phyloP scores from a whole-genome alignment of 2,329 filamentous ascomycete species.

The Colletotrichum tabaci region DNA sequence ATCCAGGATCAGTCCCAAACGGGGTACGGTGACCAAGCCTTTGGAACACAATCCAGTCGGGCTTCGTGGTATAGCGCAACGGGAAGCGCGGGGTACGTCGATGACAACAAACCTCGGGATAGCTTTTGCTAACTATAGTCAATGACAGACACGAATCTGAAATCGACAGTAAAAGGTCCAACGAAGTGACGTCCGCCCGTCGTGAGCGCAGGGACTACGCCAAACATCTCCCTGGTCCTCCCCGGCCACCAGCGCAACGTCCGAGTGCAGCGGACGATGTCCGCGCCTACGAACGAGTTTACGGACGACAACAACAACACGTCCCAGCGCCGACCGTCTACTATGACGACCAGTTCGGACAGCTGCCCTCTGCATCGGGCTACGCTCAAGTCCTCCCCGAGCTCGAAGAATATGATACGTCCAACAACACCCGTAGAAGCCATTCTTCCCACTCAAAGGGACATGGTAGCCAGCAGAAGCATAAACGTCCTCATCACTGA shows the following conservation, averaged over 20 bases:
- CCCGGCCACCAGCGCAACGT: not conserved
- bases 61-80: not conserved
- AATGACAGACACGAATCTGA: not conserved
- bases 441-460: not conserved
- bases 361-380: not conserved
- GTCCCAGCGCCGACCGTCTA: too few species aligned
- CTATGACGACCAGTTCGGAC: not conserved
- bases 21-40: not conserved
- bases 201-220: not conserved
- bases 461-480: too few species aligned
- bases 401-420: not conserved
- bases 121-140: not conserved
- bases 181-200: not conserved
- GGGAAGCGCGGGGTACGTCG: not conserved
- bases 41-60: not conserved
- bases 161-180: fast-evolving
- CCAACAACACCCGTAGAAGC: too few species aligned
- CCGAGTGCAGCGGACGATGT: not conserved
- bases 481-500: not conserved
- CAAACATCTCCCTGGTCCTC: not conserved
- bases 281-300: not conserved
- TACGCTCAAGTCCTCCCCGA: not conserved
- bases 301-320: too few species aligned
- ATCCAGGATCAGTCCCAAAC: too few species aligned
- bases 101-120: not conserved